Evolutionary conservation across 2,329 filamentous ascomycete species (phyloP), one percentile per base, ranked within the genome.

Genomic region (Sphaerulina musiva): DNA sequence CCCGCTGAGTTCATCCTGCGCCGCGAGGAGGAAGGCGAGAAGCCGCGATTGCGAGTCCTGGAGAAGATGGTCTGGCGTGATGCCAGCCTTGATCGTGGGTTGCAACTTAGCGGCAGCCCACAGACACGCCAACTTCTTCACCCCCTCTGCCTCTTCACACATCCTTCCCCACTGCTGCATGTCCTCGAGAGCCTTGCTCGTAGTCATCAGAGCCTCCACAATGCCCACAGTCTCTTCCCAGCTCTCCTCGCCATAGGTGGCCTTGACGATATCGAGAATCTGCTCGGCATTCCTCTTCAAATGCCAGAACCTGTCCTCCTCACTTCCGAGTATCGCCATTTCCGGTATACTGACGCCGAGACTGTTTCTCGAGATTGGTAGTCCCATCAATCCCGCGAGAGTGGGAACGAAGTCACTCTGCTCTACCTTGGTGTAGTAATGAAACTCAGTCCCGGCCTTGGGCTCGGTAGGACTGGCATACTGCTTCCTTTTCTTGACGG

Each of bases 401-500:
- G 92, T 96, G 1, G 93, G 91, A 0, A 89, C 89, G 55, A 98
- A 80, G 70, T 98, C 95, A 1, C 90, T 95, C 73, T 98, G 93
- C 67, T 97, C 88, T n/a, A 97, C 82, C 51, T 77, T 82, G 32
- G 76, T 78, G 69, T 97, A 97, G 68, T 88, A 97, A 56, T 87
- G 81, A 61, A 95, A 95, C 58, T 93, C 84, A 1, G 68, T 69
- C 0, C 68, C 69, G 14, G 83, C 78, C 38, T 75, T 75, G 6
- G 82, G 79, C 10, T 76, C 70, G 3, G 80, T 73, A 0, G 91
- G 90, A 39, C 66, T 65, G 40, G 64, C 59, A 49, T 66, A 66
- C 53, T 34, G n/a, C 46, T 20, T 41, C 36, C 12, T 20, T 14
- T 40, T 23, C 9, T 2, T 23, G 6, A n/a, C 17, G 29, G 29